These are phyloP conservation scores for Nicotiana rustica DNA, from an alignment of 305 asterid genomes.

Conservation along the genomic window DNA sequence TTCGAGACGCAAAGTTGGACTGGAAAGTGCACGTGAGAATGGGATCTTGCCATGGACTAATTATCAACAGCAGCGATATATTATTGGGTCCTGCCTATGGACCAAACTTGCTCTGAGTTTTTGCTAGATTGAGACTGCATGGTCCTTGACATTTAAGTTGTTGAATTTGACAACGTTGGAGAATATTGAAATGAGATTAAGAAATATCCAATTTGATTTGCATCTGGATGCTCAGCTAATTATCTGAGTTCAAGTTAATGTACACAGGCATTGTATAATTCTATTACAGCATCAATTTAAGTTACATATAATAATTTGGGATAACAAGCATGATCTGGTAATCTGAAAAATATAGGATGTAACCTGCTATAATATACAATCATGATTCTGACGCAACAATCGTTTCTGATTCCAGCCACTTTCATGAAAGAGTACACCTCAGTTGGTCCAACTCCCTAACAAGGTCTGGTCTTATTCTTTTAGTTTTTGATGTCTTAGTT, in stretches of 20 bases:
- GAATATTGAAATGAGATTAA: conserved; percentile 23
- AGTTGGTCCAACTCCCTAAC: conserved; percentile 72
- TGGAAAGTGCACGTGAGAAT: conserved; percentile 33
- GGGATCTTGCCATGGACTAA: conserved; percentile 20
- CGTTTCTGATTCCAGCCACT: conserved; percentile 74
- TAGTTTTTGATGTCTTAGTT: conserved; percentile 26
- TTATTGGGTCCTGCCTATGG: conserved; percentile 13
- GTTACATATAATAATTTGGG: conserved; percentile 35
- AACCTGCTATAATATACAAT: conserved; percentile 40
- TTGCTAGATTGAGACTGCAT: conserved; percentile 28
- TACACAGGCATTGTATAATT: neutral
- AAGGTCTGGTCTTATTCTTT: conserved; percentile 32
- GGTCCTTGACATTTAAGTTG: neutral
- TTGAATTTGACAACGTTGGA: conserved; percentile 28
- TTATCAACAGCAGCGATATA: conserved; percentile 26
- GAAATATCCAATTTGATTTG: conserved; percentile 16
- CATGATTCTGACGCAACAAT: conserved; percentile 70
- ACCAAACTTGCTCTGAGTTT: conserved; percentile 1
- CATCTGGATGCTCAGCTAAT: neutral
- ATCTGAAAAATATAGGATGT: neutral
- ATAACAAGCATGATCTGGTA: neutral
- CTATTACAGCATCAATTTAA: neutral
- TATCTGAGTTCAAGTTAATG: neutral
- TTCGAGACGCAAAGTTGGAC: conserved; percentile 25
- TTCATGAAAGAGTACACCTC: conserved; percentile 79